Base-by-base conservation (phyloP, 2,329 filamentous ascomycete genomes). In the Rosellinia necatrix region DNA sequence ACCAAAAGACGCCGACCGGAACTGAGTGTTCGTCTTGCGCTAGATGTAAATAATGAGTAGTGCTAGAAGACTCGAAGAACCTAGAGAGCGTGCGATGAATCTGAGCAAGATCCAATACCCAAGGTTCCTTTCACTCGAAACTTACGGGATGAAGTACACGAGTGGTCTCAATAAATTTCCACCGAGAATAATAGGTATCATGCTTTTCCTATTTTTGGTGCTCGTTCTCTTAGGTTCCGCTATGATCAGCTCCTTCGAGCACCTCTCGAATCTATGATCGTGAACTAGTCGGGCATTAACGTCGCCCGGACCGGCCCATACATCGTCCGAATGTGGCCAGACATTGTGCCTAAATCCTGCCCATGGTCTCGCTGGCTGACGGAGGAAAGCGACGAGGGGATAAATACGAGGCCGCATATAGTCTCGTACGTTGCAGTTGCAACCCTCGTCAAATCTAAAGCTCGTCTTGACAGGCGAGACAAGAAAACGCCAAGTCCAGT, bases 101-200 rank as follows among this genome's bases (percentile, higher is more conserved):
- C 41, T 50, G 46, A 55, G 41, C 55, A 29, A 58, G 35, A 55
- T 42, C 25, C 40, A 53, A 56, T 53, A 53, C 57, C 48, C 53
- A 46, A 15, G 13, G 27, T 9, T 37, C 51, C 38, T 38, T 19
- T 12, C 34, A 13, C 21, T 32, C 40, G 19, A 30, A 40, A 19
- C 13, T 24, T 43, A 22, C 29, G 37, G 17, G 19, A 51, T 51
- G 51, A 17, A 55, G 35, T 27, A 44, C 44, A 27, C 19, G 30
- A 27, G 29, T 19, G 27, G 17, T 9, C 43, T 24, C 24, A 44
- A 38, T 44, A 53, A n/a, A 53, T 6, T 37, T 35, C 10, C 10
- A 30, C 22, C 44, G 13, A 22, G 15, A 19, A 38, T 43, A n/a
- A 22, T 6, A 8, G 21, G 25, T 8, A 32, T 15, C 34, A 35